These are phyloP conservation scores for Colletotrichum kahawae DNA, from an alignment of 2,329 filamentous ascomycete species.

Conservation along the genomic window DNA sequence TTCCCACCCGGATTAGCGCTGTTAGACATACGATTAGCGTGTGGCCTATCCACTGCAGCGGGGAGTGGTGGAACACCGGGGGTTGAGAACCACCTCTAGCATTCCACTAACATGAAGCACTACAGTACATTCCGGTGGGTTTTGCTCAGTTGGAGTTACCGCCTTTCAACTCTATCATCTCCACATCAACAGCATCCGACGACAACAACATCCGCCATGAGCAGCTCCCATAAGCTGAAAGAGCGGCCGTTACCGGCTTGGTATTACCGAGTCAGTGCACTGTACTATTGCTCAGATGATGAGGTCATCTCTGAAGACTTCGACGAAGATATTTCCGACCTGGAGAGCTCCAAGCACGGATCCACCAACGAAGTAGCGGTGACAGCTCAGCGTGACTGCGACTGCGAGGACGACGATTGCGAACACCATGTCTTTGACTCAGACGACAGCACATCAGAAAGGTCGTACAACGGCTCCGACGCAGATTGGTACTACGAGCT, in stretches of 20 bases:
- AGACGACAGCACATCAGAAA: neutral
- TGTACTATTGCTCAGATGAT: neutral
- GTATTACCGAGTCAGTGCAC: neutral
- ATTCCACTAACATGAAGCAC: too few relatives aligned
- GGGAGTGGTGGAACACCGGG: too few relatives aligned
- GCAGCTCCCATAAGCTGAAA: neutral
- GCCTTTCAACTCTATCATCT: too few relatives aligned
- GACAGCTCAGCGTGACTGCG: neutral
- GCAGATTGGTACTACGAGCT: neutral
- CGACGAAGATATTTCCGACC: neutral
- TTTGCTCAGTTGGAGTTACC: too few relatives aligned
- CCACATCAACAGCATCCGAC: neutral
- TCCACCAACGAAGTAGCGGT: neutral
- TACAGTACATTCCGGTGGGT: too few relatives aligned
- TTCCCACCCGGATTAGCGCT: too few relatives aligned
- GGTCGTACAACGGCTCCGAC: neutral
- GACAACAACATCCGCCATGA: neutral
- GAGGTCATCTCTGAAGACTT: neutral
- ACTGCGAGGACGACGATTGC: neutral
- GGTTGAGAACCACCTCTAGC: too few relatives aligned
- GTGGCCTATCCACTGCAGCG: too few relatives aligned
- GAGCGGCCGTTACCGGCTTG: neutral
- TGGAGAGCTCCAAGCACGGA: neutral
- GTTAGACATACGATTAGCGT: too few relatives aligned
- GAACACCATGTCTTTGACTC: neutral